Evolutionary conservation across 1,139 yeast species (phyloP).

Genomic region (Pichia sp.): DNA sequence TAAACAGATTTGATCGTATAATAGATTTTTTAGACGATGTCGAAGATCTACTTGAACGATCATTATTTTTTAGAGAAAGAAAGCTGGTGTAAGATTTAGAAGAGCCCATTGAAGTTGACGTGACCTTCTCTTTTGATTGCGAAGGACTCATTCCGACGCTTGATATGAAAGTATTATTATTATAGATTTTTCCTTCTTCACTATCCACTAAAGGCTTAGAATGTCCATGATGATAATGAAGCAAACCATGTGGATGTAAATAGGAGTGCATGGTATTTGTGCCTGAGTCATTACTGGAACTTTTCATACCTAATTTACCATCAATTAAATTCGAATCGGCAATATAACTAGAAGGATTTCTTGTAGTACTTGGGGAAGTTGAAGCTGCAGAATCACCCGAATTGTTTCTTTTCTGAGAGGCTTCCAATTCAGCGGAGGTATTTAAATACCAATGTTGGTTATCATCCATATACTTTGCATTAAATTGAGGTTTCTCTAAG

Average conservation of each 20-base stretch:
- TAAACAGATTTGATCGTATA: constrained; percentile 22
- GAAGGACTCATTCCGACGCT: not conserved
- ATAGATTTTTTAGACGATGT: constrained; percentile 15
- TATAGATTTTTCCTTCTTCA: not conserved
- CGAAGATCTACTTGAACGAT: not conserved
- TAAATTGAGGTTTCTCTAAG: constrained; percentile 12
- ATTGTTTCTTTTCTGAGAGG: constrained; percentile 7
- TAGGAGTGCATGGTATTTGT: not conserved
- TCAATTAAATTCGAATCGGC: not conserved
- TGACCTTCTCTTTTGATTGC: not conserved
- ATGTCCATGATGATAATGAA: not conserved
- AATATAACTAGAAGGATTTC: constrained; percentile 17
- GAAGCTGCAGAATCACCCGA: constrained; percentile 20
- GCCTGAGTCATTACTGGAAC: not conserved
- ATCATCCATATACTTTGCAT: constrained; percentile 18
- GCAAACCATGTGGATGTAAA: not conserved
- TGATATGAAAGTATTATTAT: not conserved
- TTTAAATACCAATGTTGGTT: constrained; percentile 5
- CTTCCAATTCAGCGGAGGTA: not conserved
- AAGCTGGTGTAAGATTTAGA: constrained; percentile 6
- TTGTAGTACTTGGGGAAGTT: constrained; percentile 22
- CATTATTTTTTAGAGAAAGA: constrained; percentile 8
- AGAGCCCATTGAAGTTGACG: not conserved
- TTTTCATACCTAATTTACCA: not conserved
- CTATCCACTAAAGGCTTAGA: not conserved